A percentile compares a stretch with the other conserved stretches of the same genome.
Conservation (phyloP, 495 filamentous ascomycete genomes). For the Glarea lozoyensis region DNA sequence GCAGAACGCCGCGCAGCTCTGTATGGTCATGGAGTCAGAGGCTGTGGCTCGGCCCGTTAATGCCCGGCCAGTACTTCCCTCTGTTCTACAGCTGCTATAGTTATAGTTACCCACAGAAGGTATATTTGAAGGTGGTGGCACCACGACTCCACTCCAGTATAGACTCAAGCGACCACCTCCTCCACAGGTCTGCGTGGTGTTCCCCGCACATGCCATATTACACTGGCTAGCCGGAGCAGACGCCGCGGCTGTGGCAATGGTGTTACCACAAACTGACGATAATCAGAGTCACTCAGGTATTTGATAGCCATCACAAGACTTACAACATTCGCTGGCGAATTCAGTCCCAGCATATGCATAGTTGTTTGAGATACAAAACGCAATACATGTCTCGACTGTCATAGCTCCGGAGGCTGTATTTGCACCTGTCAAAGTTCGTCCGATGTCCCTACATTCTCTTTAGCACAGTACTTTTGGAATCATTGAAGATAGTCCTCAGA, state of each 20-base stretch:
- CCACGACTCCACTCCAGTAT: slow-evolving; percentile 8
- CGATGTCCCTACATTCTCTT: slow-evolving; percentile 1
- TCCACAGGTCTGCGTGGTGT: slow-evolving; percentile 17
- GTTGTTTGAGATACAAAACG: slow-evolving; percentile 24
- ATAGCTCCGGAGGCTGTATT: slow-evolving; percentile 16
- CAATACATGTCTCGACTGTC: slow-evolving; percentile 31
- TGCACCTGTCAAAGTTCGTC: slow-evolving; percentile 8
- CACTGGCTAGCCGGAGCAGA: slow-evolving; percentile 8
- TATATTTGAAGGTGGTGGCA: slow-evolving; percentile 5
- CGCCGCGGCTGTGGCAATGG: neutral
- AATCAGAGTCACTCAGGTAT: slow-evolving; percentile 15
- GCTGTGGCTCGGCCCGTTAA: slow-evolving; percentile 24
- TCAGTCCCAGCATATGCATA: slow-evolving; percentile 33
- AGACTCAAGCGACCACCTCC: slow-evolving; percentile 26
- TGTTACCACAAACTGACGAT: slow-evolving; percentile 38
- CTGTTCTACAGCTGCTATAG: slow-evolving; percentile 11
- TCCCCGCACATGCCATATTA: slow-evolving; percentile 18
- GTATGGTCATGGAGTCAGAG: slow-evolving; percentile 42
- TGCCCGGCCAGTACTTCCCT: slow-evolving; percentile 29
- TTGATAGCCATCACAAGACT: slow-evolving; percentile 14
- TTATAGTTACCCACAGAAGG: slow-evolving; percentile 5
- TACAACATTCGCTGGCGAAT: slow-evolving; percentile 21
- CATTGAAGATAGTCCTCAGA: neutral
- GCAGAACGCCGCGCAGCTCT: slow-evolving; percentile 38
- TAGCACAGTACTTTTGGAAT: neutral